Conservation (phyloP, 2,329 filamentous ascomycete genomes). For the Aspergillus texensis region DNA sequence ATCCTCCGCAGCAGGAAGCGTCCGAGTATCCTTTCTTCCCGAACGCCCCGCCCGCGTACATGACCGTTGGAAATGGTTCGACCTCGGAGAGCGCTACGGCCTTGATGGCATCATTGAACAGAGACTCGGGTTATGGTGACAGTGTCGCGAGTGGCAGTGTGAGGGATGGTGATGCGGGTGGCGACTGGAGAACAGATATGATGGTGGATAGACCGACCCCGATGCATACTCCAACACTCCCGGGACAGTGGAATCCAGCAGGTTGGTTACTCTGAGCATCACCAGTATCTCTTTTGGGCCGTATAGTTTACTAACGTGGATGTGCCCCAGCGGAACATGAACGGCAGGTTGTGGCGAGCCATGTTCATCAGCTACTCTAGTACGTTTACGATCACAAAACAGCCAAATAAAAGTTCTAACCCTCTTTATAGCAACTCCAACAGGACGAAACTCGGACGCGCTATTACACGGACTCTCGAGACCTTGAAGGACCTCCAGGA, state of each 20-base stretch:
- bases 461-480: slow-evolving; percentile 85
- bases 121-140: slow-evolving; percentile 89
- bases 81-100: slow-evolving; percentile 79
- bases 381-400: slow-evolving; percentile 29
- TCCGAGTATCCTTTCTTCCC: slow-evolving; percentile 31
- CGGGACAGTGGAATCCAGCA: slow-evolving; percentile 51
- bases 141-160: slow-evolving; percentile 70
- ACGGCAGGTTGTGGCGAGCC: slow-evolving; percentile 70
- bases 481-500: slow-evolving; percentile 80
- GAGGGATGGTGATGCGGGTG: slow-evolving; percentile 44
- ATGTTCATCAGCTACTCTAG: slow-evolving; percentile 91
- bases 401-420: slow-evolving; percentile 19
- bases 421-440: slow-evolving; percentile 70
- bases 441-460: slow-evolving; percentile 79
- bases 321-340: slow-evolving; percentile 59
- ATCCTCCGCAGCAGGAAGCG: slow-evolving; percentile 29
- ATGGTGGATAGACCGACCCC: slow-evolving; percentile 62
- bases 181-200: slow-evolving; percentile 58
- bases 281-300: background rate
- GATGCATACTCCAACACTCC: slow-evolving; percentile 54
- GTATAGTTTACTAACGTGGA: slow-evolving; percentile 18
- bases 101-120: slow-evolving; percentile 78
- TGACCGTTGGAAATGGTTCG: slow-evolving; percentile 84
- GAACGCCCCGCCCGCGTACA: slow-evolving; percentile 64
- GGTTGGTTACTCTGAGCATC: slow-evolving; percentile 29